These are phyloP conservation scores for Melastoma candidum DNA, from an alignment of 441 rosid species.

Conservation along the genomic window DNA sequence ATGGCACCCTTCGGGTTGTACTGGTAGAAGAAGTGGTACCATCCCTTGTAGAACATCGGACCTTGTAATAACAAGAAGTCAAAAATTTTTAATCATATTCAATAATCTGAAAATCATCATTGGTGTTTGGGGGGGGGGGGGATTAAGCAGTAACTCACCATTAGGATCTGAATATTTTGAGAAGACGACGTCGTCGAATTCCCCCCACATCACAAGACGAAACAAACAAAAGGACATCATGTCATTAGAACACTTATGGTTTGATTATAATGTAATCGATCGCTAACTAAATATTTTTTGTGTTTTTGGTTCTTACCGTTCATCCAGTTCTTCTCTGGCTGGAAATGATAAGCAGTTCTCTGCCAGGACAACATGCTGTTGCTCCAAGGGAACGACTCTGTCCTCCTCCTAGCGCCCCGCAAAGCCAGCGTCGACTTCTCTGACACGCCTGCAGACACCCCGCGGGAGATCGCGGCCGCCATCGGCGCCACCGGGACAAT, in stretches of 20 bases:
- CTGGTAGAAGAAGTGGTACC: slow-evolving; percentile 93
- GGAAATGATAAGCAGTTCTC: slow-evolving; percentile 80
- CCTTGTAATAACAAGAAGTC: slow-evolving; percentile 27
- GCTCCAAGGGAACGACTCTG: slow-evolving; percentile 48
- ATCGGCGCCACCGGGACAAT: not conserved
- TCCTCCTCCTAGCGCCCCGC: not conserved
- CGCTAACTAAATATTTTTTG: too few relatives aligned
- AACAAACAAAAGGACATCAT: too few relatives aligned
- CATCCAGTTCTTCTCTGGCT: slow-evolving; percentile 92
- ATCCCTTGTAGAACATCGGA: slow-evolving; percentile 79
- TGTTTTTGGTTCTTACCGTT: slow-evolving; percentile 39
- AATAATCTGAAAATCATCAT: too few relatives aligned
- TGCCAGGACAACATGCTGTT: slow-evolving; percentile 91
- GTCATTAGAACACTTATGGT: too few relatives aligned
- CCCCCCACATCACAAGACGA: not conserved
- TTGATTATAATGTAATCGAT: too few relatives aligned
- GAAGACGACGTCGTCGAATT: not conserved
- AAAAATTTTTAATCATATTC: not conserved
- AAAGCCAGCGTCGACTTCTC: slow-evolving; percentile 45
- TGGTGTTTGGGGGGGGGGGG: too few relatives aligned
- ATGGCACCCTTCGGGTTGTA: slow-evolving; percentile 76
- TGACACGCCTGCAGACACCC: slow-evolving; percentile 61
- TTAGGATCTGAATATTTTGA: slow-evolving; percentile 7
- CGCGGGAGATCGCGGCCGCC: slow-evolving; percentile 29
- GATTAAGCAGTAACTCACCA: not conserved